These are phyloP conservation scores for Plenodomus biglobosus DNA, from an alignment of 2,329 filamentous ascomycete genomes.

Conservation along the genomic window DNA sequence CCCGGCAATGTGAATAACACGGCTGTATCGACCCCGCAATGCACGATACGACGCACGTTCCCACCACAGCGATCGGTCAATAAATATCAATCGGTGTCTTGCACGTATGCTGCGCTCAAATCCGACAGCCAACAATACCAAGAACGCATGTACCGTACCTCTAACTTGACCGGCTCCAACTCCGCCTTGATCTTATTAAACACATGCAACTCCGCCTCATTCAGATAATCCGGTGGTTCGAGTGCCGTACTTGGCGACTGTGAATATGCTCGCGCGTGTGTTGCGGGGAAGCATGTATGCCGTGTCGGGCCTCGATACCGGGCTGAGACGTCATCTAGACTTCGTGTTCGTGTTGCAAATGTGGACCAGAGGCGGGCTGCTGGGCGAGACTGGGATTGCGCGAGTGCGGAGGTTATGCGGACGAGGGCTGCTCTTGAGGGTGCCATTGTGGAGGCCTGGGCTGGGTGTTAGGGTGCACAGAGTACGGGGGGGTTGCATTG, in stretches of 20 bases:
- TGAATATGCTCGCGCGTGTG: conserved; percentile 26
- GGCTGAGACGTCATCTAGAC: conserved; percentile 7
- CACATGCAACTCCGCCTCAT: conserved; percentile 50
- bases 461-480: conserved; percentile 9
- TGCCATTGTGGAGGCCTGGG: conserved; percentile 29
- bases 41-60: conserved; percentile 11
- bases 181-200: conserved; percentile 51
- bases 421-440: conserved; percentile 39
- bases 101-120: conserved; percentile 5
- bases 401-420: conserved; percentile 21
- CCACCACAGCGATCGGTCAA: conserved; percentile 13
- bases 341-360: conserved; percentile 8
- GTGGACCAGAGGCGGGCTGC: conserved; percentile 23
- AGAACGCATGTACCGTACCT: conserved; percentile 41
- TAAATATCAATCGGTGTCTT: conserved; percentile 10
- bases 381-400: conserved; percentile 21
- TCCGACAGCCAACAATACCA: conserved; percentile 3
- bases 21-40: conserved; percentile 2
- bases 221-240: conserved; percentile 52
- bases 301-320: conserved; percentile 8
- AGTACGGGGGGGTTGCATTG: conserved; percentile 3
- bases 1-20: no score
- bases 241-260: conserved; percentile 20
- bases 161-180: conserved; percentile 49
- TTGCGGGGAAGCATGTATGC: conserved; percentile 9